Percentiles rank a stretch among this genome's conserved stretches.
Conservation (phyloP, 2,329 filamentous ascomycete species). For the Pseudonectria buxi region DNA sequence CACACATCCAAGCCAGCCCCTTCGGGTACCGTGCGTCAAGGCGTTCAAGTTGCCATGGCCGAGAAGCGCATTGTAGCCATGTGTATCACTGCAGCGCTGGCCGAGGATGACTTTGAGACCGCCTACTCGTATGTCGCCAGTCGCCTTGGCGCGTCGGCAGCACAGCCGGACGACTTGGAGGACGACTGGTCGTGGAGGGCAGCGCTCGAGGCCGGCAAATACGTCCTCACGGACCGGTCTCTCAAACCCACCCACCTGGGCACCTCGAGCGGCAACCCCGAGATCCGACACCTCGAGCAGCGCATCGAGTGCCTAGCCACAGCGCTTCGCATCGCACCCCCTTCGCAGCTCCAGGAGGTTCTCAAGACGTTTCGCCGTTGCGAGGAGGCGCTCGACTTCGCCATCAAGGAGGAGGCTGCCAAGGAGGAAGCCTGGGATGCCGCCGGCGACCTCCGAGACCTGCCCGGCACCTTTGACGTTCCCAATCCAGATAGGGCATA, state of each 20-base stretch:
- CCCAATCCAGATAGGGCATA: slow-evolving; percentile 19
- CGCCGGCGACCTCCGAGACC: slow-evolving; percentile 50
- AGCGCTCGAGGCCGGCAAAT: slow-evolving; percentile 70
- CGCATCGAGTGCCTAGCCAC: slow-evolving; percentile 73
- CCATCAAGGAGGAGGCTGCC: slow-evolving; percentile 59
- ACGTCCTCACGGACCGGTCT: slow-evolving; percentile 51
- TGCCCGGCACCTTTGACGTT: slow-evolving; percentile 48
- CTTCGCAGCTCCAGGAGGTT: slow-evolving; percentile 64
- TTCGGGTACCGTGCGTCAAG: slow-evolving; percentile 16
- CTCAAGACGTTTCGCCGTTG: slow-evolving; percentile 68
- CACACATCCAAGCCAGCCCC: slow-evolving; percentile 5
- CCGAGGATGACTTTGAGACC: slow-evolving; percentile 76
- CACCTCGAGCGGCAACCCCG: slow-evolving; percentile 50
- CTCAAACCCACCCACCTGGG: slow-evolving; percentile 53
- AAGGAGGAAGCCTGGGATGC: slow-evolving; percentile 67
- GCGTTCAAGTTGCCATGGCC: slow-evolving; percentile 32
- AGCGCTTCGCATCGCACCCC: slow-evolving; percentile 66
- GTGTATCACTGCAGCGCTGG: slow-evolving; percentile 71
- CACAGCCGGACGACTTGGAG: slow-evolving; percentile 10
- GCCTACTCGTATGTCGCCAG: slow-evolving; percentile 79
- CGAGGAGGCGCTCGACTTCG: slow-evolving; percentile 66
- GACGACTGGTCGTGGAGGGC: slow-evolving; percentile 75
- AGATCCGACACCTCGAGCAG: slow-evolving; percentile 69
- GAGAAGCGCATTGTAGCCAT: slow-evolving; percentile 68
- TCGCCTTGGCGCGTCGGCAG: slow-evolving; percentile 42